Conservation (phyloP, 2,329 filamentous ascomycete species). For the Ceratocystis destructans region DNA sequence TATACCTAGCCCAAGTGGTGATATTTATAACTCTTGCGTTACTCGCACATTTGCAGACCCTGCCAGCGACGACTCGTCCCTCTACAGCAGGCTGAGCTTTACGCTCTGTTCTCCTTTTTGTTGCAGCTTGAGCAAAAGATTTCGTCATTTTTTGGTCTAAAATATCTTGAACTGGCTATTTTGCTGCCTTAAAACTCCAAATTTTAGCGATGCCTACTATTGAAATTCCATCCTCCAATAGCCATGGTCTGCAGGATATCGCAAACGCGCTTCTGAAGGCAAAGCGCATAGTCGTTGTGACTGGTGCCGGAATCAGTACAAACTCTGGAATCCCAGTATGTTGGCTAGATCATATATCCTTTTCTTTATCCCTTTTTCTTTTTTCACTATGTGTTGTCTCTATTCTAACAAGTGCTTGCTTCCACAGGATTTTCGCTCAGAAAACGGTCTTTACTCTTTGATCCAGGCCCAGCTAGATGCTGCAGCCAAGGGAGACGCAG, state of each 20-base stretch:
- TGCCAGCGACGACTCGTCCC: not conserved
- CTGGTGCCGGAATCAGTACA: conserved; percentile 60
- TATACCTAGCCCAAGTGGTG: not conserved
- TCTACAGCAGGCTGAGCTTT: not conserved
- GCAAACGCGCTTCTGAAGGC: conserved; percentile 51
- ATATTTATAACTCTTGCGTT: not conserved
- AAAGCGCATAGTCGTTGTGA: conserved; percentile 56
- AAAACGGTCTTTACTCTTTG: conserved; percentile 58
- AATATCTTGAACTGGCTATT: not conserved
- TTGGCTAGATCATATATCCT: not conserved
- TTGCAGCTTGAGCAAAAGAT: too few species aligned
- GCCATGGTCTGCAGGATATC: conserved; percentile 46
- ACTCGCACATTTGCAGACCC: not conserved
- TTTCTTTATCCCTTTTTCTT: not conserved
- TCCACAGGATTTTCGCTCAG: conserved; percentile 53
- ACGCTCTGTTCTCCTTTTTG: not conserved
- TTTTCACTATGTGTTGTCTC: not conserved
- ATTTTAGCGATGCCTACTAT: conserved; percentile 41
- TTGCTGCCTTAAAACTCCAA: not conserved
- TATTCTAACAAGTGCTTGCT: not conserved
- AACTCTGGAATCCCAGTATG: conserved; percentile 60
- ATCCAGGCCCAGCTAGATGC: conserved; percentile 55
- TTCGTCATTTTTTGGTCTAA: not conserved
- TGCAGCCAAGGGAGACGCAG: conserved; percentile 26
- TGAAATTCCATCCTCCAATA: conserved; percentile 39